These are phyloP conservation scores for Fusarium chuoi DNA, from an alignment of 2,329 filamentous ascomycete genomes.

Conservation along the genomic window DNA sequence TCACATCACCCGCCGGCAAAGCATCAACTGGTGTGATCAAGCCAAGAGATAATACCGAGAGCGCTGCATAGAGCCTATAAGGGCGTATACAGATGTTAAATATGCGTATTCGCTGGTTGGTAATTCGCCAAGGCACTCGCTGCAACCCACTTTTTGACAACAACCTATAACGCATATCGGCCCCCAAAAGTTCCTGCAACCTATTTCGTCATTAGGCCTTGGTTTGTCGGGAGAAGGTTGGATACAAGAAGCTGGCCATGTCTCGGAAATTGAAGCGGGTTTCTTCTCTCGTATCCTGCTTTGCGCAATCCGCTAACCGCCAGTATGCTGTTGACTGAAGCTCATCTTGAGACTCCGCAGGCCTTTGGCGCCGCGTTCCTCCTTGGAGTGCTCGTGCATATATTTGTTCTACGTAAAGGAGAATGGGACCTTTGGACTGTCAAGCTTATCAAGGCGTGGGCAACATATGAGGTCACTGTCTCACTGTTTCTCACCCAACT, in stretches of 20 bases:
- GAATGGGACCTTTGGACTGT: constrained; percentile 23
- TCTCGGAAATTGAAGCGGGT: too few species aligned
- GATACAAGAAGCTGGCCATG: background rate
- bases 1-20: background rate
- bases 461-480: background rate
- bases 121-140: background rate
- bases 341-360: background rate
- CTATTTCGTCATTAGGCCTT: background rate
- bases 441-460: background rate
- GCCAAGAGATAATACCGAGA: background rate
- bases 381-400: background rate
- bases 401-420: background rate
- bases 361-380: background rate
- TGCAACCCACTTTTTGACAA: background rate
- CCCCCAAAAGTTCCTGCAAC: background rate
- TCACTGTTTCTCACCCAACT: background rate
- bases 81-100: background rate
- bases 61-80: background rate
- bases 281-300: too few species aligned
- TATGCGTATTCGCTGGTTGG: background rate
- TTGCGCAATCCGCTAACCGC: too few species aligned
- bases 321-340: background rate
- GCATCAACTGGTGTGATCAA: background rate
- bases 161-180: background rate
- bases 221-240: accelerated